Evolutionary conservation across 768 basidiomycete genomes (phyloP), one percentile per base, ranked within the genome.

Genomic region (Suillus plorans): DNA sequence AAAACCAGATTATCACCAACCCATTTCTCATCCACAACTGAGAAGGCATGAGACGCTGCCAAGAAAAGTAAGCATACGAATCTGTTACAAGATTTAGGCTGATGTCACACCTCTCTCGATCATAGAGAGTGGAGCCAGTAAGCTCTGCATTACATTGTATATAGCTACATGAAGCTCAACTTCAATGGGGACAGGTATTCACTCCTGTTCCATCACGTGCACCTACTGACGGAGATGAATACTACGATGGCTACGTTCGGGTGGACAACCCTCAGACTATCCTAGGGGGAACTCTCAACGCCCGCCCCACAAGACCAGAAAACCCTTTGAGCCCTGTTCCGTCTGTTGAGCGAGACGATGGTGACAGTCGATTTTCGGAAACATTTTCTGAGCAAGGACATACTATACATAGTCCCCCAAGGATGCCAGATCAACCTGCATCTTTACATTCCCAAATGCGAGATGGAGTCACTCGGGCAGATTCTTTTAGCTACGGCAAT

Each of bases 251-350:
- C 31, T 76, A 69, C 62, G 63, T 76, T 42, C 75, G 67, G 49
- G 76, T 76, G 20, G 73, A 76, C 49, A 75, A 63, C 45, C 75
- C 75, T 6, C 66, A 75, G 41, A 75, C 73, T 28, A 63, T 76
- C 14, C 69, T 76, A 76, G 72, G 75, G 37, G 75, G 75, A 18
- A 69, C 63, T 47, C 75, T 76, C 41, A 76, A 78, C 50, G 75
- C 75, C 8, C 72, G 75, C 4, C 76, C 75, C 14, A 69, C 63
- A 53, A 75, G 69, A 65, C 18, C 73, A 18, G 66, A 70, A 55
- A 42, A 64, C 14, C 45, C 10, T 49, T 56, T 76, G 1, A 57
- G 37, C 52, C 57, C 62, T 9, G 62, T 63, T 39, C 74, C 70
- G 9, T 63, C 76, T 50, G 67, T 76, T 31, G 76, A 61, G 45